Evolutionary conservation across 768 basidiomycete species (phyloP), one percentile per base, ranked within the genome.

Genomic region (Hortiboletus flavorubellus): DNA sequence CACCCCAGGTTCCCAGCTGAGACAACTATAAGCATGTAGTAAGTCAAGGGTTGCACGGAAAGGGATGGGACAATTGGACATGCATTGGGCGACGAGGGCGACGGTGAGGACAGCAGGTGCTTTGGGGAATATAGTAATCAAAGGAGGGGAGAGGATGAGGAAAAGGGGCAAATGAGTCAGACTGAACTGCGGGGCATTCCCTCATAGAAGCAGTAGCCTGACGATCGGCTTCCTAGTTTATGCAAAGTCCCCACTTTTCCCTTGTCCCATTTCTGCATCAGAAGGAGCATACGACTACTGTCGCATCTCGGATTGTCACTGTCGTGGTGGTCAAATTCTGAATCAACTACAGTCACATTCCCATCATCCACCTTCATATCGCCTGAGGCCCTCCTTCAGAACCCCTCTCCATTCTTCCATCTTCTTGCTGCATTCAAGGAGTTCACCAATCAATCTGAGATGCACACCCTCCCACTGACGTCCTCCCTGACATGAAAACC

Each of bases 401-500:
- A 73, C 59, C 81, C 86, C 0, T 78, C 84, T 2, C 82, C 84
- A 4, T 95, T 97, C 75, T 92, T 87, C 76, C 77, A 84, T 58
- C 86, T 97, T 26, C 78, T 95, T 11, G 75, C 80, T 21, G 86
- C 95, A 0, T 80, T 98, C 39, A 75, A 81, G 37, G 69, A 76
- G 51, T 98, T 90, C 68, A 71, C 75, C 29, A 75, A 78, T 18
- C 78, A 80, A 33, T 73, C 81, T 46, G 72, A 79, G 45, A 76
- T 78, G 2, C 21, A 85, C 49, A 81, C 83, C 0, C 80, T 97
- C 4, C 97, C 96, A 0, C 76, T 97, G n/a, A 86, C 87, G 4
- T 82, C 0, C 78, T 98, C 9, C 96, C 96, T 0, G 96, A 99
- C 73, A 98, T 99, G 92, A 95, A 95, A 67, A 86, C 21, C 21